Conservation (phyloP, 2,329 filamentous ascomycete genomes). For the Calonectria pseudoreteaudii region DNA sequence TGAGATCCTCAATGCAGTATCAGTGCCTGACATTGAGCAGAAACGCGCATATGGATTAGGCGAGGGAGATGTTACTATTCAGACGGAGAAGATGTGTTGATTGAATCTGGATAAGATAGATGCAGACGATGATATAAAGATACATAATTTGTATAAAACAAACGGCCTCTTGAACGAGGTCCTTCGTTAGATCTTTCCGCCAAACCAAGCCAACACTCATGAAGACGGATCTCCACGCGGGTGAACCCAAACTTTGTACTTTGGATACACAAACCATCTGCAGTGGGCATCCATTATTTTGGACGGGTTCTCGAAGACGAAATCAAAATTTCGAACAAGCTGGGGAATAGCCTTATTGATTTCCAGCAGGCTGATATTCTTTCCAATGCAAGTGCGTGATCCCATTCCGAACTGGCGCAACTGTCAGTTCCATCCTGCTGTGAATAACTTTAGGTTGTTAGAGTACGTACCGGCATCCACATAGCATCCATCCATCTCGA, state of each 20-base stretch:
- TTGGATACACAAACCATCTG: background rate
- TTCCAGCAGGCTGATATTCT: conserved; percentile 71
- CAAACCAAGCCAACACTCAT: background rate
- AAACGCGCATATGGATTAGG: background rate
- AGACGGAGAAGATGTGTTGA: background rate
- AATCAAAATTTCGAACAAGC: conserved; percentile 17
- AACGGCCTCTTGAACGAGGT: too few relatives aligned
- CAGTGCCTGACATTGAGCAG: background rate
- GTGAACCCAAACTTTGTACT: background rate
- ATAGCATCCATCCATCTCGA: background rate
- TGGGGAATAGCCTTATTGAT: conserved; percentile 69
- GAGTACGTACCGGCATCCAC: background rate
- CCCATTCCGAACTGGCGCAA: conserved; percentile 73
- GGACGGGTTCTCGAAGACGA: background rate
- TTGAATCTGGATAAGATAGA: background rate
- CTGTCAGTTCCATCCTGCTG: background rate
- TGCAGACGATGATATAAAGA: too few relatives aligned
- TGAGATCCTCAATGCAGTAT: background rate
- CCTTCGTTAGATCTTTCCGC: too few relatives aligned
- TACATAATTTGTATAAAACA: too few relatives aligned
- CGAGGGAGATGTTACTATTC: background rate
- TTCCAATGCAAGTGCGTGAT: conserved; percentile 75
- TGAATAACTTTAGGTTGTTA: background rate
- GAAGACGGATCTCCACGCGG: background rate
- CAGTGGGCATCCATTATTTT: background rate